Percentiles rank a stretch among this genome's conserved stretches.
Conservation (phyloP, 2,329 filamentous ascomycete genomes). For the Xylariaceae sp. region DNA sequence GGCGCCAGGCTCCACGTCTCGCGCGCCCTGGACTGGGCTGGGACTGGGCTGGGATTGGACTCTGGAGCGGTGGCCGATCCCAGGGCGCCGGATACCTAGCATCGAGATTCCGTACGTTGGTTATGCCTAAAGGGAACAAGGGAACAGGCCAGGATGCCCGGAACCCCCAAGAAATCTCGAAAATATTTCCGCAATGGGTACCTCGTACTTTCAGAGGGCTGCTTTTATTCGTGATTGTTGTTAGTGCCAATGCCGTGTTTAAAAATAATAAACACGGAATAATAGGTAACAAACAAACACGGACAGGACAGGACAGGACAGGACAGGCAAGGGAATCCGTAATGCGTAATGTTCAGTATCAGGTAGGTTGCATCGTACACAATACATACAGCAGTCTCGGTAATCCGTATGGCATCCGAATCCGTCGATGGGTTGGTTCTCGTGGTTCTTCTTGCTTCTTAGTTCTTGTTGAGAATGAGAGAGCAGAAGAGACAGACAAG, state of each 20-base stretch:
- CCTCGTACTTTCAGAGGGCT: background rate
- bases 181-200: background rate
- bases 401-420: too few species aligned
- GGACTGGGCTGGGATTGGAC: too few species aligned
- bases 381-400: too few species aligned
- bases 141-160: background rate
- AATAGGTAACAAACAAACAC: too few species aligned
- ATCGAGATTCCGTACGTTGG: background rate
- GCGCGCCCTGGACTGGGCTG: conserved; percentile 6
- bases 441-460: background rate
- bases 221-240: background rate
- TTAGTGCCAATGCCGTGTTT: background rate
- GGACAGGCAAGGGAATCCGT: too few species aligned
- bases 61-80: conserved; percentile 12
- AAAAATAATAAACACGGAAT: too few species aligned
- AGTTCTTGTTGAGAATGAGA: background rate
- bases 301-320: too few species aligned
- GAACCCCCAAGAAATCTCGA: conserved; percentile 1
- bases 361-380: too few species aligned
- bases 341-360: too few species aligned
- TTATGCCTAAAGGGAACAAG: background rate
- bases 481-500: background rate
- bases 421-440: too few species aligned
- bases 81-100: conserved; percentile 12
- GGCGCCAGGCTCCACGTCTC: conserved; percentile 16